phyloP scores from a whole-genome alignment of 108 stramenopile genomes.

The Chaetoceros muelleri region DNA sequence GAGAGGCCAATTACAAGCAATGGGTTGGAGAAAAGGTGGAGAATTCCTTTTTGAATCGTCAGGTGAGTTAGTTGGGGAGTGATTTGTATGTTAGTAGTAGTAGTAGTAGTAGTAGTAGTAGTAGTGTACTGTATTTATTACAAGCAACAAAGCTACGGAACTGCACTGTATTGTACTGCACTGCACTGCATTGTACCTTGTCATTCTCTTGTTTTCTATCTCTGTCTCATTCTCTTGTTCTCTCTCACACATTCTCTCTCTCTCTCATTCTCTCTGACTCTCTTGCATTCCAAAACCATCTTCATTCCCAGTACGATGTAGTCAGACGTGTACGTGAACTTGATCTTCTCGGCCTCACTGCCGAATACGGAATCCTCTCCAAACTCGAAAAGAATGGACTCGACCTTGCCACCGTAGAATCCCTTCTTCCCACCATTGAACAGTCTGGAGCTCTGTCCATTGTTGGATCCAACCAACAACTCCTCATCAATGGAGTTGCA shows the following conservation, averaged over 20 bases:
- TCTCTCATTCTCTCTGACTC: neutral
- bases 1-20: constrained; percentile 84
- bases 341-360: constrained; percentile 66
- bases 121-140: too few relatives aligned
- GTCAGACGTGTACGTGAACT: constrained; percentile 75
- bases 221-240: too few relatives aligned
- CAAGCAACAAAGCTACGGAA: too few relatives aligned
- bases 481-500: constrained; percentile 68
- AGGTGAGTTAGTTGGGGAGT: constrained; percentile 45
- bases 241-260: neutral
- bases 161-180: too few relatives aligned
- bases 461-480: constrained; percentile 81
- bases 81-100: too few relatives aligned
- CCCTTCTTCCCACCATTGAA: constrained; percentile 62
- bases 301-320: constrained; percentile 52
- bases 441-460: constrained; percentile 50
- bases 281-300: constrained; percentile 3
- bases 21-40: constrained; percentile 57
- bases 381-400: constrained; percentile 72
- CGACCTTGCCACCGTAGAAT: constrained; percentile 59
- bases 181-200: too few relatives aligned
- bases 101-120: too few relatives aligned
- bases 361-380: constrained; percentile 68
- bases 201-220: too few relatives aligned
- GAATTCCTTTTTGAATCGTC: constrained; percentile 67